Base-by-base conservation (phyloP, 257 asterid species). In the Oldenlandia corymbosa region DNA sequence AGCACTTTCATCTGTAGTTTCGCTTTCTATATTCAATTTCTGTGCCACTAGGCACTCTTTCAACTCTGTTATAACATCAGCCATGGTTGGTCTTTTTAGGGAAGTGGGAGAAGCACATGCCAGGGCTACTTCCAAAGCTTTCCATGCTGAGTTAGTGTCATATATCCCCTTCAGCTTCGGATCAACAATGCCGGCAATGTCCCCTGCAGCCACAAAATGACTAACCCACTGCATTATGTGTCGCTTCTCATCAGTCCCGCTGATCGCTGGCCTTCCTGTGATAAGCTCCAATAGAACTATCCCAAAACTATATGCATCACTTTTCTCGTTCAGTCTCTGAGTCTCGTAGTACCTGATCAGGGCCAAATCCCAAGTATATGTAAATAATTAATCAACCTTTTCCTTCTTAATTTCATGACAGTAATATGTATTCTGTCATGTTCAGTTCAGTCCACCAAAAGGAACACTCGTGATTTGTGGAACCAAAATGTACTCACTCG, bases 221-320 rank as follows among this genome's bases (percentile, higher is more conserved):
- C 42, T 47, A 16, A 71, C 70, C 84, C 86, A 71, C 3, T 51
- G 70, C 34, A 58, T 20, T 31, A 80, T 62, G 64, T 78, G 76
- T 14, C 60, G 67, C 21, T 46, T 47, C 2, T 57, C 63, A 7
- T 64, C 62, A 30, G 51, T 45, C 45, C 45, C 52, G 20, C n/a
- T 54, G 34, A 42, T 0, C 10, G 74, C 47, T 16, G 83, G 46
- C 48, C 63, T 49, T 12, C 82, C 82, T 0, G 81, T 78, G 58
- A 77, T 42, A 1, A 78, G 60, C 20, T 75, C 78, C 20, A 83
- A 43, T 10, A 83, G 54, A 2, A 80, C 79, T 17, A 83, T 65
- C 18, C 84, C 81, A 8, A 76, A 68, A 65, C 89, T 80, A 21
- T 68, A 83, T 2, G 76, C 58, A 36, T 80, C 84, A 7, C 76